Percentiles rank a stretch among this genome's conserved stretches.
Conservation (phyloP, 306 rosid species). For the Fragaria ananassa region DNA sequence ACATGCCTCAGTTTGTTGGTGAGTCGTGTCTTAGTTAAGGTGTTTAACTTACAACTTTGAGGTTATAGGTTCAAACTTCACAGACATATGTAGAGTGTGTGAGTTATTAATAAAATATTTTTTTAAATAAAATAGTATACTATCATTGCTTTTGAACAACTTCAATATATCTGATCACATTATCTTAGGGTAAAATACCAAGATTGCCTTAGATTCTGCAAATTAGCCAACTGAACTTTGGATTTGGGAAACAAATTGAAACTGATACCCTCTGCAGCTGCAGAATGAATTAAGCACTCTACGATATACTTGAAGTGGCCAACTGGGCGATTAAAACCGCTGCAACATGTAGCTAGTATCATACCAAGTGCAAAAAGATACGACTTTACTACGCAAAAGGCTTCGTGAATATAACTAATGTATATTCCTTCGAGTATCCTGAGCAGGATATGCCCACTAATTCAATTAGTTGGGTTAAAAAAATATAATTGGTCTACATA, state of each 20-base stretch:
- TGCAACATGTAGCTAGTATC: background rate
- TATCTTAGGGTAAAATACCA: background rate
- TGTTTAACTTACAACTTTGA: too few species aligned
- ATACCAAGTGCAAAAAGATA: background rate
- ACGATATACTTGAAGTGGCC: background rate
- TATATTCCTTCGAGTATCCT: background rate
- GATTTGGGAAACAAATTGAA: background rate
- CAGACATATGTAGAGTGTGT: too few species aligned
- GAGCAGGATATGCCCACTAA: background rate
- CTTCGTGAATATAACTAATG: background rate
- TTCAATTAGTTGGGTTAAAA: background rate
- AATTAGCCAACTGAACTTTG: background rate
- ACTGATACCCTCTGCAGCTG: background rate
- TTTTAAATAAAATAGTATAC: background rate
- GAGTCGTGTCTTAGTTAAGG: too few species aligned
- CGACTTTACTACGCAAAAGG: background rate
- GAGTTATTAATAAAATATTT: too few species aligned
- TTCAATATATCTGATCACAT: background rate
- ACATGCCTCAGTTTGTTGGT: too few species aligned
- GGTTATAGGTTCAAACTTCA: too few species aligned
- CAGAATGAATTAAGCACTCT: background rate
- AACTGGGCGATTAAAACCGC: background rate
- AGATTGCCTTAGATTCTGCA: conserved; percentile 11
- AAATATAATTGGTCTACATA: background rate
- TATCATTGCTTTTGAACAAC: background rate